phyloP scores from a whole-genome alignment of 805 yeast species.

The Ogataea ganodermae region DNA sequence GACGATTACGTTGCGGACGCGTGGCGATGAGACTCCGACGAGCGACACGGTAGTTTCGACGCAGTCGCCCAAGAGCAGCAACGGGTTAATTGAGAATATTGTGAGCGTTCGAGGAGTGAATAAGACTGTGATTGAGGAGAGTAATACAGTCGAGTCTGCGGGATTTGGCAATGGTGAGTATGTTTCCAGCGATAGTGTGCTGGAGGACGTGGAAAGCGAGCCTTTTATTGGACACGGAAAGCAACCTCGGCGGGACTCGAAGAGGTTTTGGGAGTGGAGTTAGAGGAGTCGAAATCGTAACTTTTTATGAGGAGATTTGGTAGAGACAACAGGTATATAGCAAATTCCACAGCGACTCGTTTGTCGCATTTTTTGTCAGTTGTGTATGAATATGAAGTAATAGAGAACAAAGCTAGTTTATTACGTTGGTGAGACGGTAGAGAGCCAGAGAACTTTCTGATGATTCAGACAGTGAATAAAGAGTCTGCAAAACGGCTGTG shows the following conservation, averaged over 20 bases:
- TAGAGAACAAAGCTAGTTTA: no score
- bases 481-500: no score
- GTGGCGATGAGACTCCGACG: constrained; percentile 7
- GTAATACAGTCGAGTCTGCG: constrained; percentile 41
- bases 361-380: no score
- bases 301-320: neutral
- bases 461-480: no score
- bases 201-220: constrained; percentile 10
- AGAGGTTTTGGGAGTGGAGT: constrained; percentile 29
- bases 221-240: constrained; percentile 8
- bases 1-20: neutral
- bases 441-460: no score
- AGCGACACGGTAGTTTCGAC: constrained; percentile 13
- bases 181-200: neutral
- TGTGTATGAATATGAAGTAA: no score
- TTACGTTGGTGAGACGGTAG: no score
- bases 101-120: constrained; percentile 82
- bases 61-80: constrained; percentile 37
- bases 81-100: constrained; percentile 77
- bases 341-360: no score
- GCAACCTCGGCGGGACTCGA: constrained; percentile 19
- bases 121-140: constrained; percentile 79
- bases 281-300: neutral
- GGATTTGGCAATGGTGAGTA: neutral
- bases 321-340: no score